phyloP scores from a whole-genome alignment of 345 rosid species.

The Lepidium africanum region DNA sequence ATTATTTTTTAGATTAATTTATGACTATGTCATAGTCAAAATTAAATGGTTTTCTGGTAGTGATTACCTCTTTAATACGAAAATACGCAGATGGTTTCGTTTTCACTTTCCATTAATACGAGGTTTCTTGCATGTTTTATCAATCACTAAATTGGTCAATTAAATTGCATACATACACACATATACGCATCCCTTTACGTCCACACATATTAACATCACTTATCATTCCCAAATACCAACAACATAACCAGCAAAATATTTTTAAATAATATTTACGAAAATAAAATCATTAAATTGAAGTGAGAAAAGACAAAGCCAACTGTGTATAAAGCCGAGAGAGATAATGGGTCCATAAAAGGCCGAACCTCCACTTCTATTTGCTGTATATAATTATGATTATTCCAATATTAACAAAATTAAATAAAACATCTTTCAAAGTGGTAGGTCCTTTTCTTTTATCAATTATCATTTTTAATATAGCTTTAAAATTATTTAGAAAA shows the following conservation, averaged over 20 bases:
- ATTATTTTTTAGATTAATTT: too few species aligned
- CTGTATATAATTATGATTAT: not conserved
- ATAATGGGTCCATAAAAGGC: slow-evolving; percentile 15
- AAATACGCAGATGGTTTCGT: too few species aligned
- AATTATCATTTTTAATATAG: too few species aligned
- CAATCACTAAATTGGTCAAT: not conserved
- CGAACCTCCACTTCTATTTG: slow-evolving; percentile 18
- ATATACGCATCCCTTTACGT: not conserved
- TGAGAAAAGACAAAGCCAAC: slow-evolving; percentile 18
- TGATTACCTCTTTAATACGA: too few species aligned
- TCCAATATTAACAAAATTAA: not conserved
- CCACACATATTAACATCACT: not conserved
- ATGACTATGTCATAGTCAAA: too few species aligned
- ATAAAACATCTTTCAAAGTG: slow-evolving; percentile 1
- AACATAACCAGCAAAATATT: not conserved
- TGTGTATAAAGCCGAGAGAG: slow-evolving; percentile 7
- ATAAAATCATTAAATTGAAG: not conserved
- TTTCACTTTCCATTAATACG: not conserved
- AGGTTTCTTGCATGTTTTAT: not conserved
- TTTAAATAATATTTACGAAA: too few species aligned
- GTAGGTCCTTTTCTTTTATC: slow-evolving; percentile 12
- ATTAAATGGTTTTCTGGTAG: too few species aligned
- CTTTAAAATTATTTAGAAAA: too few species aligned
- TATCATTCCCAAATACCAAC: not conserved
- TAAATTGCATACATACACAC: not conserved